Percentiles rank a stretch among this genome's conserved stretches.
These are phyloP conservation scores for Cladorrhinum sp. DNA, from an alignment of 2,329 filamentous ascomycete species.

Conservation along the genomic window DNA sequence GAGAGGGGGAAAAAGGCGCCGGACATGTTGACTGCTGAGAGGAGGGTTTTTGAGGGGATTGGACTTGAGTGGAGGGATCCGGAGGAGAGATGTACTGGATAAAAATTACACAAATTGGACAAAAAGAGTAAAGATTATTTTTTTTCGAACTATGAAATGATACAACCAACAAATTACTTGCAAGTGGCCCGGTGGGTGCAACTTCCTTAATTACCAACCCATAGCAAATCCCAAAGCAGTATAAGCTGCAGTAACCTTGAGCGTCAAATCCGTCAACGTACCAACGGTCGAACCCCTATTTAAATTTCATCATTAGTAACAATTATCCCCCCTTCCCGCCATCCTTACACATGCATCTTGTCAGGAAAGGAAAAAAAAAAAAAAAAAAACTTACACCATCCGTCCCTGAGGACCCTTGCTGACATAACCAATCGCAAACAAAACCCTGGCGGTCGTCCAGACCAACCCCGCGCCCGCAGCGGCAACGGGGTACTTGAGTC, in stretches of 20 bases:
- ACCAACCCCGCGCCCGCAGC: constrained; percentile 47
- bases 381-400: constrained; percentile 32
- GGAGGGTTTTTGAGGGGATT: constrained; percentile 73
- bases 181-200: too few species aligned
- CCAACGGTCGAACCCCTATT: constrained; percentile 37
- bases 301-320: constrained; percentile 17
- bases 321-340: background rate
- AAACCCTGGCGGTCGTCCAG: constrained; percentile 52
- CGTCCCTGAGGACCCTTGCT: constrained; percentile 46
- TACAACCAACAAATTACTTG: too few species aligned
- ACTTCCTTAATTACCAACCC: constrained; percentile 27
- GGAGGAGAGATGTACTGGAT: constrained; percentile 66
- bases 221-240: constrained; percentile 39
- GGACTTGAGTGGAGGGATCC: constrained; percentile 66
- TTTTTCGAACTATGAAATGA: too few species aligned
- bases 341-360: too few species aligned
- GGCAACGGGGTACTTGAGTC: constrained; percentile 51
- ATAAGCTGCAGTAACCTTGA: constrained; percentile 46
- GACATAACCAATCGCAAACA: constrained; percentile 57
- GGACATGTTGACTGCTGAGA: constrained; percentile 72
- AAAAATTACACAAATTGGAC: constrained; percentile 23
- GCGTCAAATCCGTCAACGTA: constrained; percentile 34
- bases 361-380: background rate
- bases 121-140: background rate
- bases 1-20: constrained; percentile 47